Base-by-base conservation (phyloP, 495 filamentous ascomycete species). In the Penicillium subrubescens region DNA sequence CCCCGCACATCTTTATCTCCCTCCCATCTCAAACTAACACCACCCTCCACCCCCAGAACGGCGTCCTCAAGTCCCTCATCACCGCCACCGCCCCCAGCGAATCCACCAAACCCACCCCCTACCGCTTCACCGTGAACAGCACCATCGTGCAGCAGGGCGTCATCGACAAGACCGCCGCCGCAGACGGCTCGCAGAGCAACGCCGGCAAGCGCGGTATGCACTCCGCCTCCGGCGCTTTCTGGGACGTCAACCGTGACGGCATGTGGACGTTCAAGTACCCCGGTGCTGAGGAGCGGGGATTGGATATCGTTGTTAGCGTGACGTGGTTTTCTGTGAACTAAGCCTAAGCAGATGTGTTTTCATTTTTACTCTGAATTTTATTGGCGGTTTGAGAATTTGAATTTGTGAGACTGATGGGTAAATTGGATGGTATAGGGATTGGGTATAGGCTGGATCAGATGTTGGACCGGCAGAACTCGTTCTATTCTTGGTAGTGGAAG, bases 241-340 rank as follows among this genome's bases (percentile, higher is more conserved):
- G 95, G 95, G 94, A 98, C 74, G 92, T 95, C 71, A 94, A 96
- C 82, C 92, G 88, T 61, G 95, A 99, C 71, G 95, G 95, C 57
- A 97, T 96, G 90, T 99, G 92, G 92, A 97, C 88, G 73, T 96
- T 88, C 82, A 98, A 99, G 82, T 97, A 91, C 74, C 90, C 94
- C 68, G 92, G 86, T 59, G 90, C 87, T 23, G 91, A 93, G 78
- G 86, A 80, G 73, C 90, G 87, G 82, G 95, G 94, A 10, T 83
- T 99, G 77, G 95, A 97, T 75, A 89, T 97, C 57, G 92, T 99
- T 60, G 84, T 99, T 57, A 93, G 88, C 74, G 83, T 99, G 62
- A 91, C 95, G 52, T 99, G 95, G 95, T 91, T 97, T 61, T 76
- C 79, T 17, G 66, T 84, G 61, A 72, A 73, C 58, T 85, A 72